Conservation (phyloP, 345 rosid genomes). For the Eucalyptus erythrocorys region DNA sequence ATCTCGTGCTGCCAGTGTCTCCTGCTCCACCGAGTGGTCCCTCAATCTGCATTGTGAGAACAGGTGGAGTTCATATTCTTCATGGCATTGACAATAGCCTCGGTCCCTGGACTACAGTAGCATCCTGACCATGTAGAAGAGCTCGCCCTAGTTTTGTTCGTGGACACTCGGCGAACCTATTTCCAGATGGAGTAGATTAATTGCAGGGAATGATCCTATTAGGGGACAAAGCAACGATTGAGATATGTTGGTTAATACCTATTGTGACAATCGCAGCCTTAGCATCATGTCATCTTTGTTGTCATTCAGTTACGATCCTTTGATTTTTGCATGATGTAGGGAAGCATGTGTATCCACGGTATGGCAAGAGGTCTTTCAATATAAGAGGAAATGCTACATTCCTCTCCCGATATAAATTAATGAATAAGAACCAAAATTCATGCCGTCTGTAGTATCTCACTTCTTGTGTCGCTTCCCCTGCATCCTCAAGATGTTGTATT, state of each 20-base stretch:
- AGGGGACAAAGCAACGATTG: background rate
- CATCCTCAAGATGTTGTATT: background rate
- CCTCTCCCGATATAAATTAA: background rate
- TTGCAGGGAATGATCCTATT: background rate
- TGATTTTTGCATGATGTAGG: background rate
- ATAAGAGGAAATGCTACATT: background rate
- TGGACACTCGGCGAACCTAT: background rate
- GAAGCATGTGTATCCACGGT: background rate
- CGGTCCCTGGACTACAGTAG: background rate
- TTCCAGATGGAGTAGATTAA: background rate
- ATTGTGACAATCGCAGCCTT: background rate
- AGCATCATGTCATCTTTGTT: background rate
- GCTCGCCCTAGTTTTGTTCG: background rate
- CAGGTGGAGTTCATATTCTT: background rate
- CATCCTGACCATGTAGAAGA: background rate
- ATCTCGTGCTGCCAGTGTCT: background rate
- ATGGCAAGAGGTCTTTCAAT: background rate
- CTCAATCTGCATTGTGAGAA: background rate
- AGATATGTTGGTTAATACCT: background rate
- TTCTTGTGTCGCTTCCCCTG: background rate
- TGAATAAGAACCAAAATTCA: background rate
- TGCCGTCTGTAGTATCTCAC: background rate
- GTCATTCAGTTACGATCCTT: background rate
- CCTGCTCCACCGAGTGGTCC: background rate
- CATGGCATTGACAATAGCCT: background rate